Percentiles rank a stretch among this genome's conserved stretches.
Conservation (phyloP, 768 basidiomycete genomes). For the Pilatotrama ljubarskyi region DNA sequence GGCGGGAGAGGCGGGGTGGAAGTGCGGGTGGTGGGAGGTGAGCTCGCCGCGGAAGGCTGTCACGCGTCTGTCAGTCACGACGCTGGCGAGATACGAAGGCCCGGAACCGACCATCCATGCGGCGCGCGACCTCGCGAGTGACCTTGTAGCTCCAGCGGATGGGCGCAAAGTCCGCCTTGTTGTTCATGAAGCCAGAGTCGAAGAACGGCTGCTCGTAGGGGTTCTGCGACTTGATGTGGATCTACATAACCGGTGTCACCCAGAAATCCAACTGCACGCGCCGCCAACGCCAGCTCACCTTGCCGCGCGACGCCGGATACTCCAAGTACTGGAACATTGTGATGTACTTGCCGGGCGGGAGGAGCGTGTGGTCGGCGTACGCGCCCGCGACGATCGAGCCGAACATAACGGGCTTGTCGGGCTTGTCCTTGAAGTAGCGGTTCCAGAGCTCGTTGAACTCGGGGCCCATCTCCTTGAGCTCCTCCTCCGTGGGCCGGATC, state of each 20-base stretch:
- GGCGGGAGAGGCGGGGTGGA: constrained; percentile 69
- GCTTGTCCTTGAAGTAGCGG: constrained; percentile 76
- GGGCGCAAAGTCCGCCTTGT: constrained; percentile 76
- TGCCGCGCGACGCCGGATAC: constrained; percentile 74
- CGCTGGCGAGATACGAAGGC: not conserved
- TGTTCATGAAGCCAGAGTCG: constrained; percentile 78
- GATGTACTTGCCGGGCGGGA: constrained; percentile 71
- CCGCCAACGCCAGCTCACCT: constrained; percentile 37
- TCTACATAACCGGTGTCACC: constrained; percentile 37
- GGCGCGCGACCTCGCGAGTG: constrained; percentile 67
- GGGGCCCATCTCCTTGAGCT: constrained; percentile 77
- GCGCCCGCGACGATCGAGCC: constrained; percentile 69
- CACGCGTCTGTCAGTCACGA: not conserved
- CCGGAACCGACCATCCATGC: constrained; percentile 58
- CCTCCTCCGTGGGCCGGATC: constrained; percentile 70
- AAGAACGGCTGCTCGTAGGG: constrained; percentile 66
- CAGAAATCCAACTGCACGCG: not conserved
- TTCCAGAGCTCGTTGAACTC: constrained; percentile 72
- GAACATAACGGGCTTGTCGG: constrained; percentile 79
- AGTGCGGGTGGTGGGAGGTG: constrained; percentile 71
- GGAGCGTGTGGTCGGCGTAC: constrained; percentile 68
- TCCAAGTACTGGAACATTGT: constrained; percentile 79
- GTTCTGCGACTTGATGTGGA: constrained; percentile 59
- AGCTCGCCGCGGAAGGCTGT: constrained; percentile 71
- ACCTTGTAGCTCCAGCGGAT: constrained; percentile 80